Evolutionary conservation across 345 rosid species (phyloP), one percentile per base, ranked within the genome.

Genomic region (Citrus cavaleriei): DNA sequence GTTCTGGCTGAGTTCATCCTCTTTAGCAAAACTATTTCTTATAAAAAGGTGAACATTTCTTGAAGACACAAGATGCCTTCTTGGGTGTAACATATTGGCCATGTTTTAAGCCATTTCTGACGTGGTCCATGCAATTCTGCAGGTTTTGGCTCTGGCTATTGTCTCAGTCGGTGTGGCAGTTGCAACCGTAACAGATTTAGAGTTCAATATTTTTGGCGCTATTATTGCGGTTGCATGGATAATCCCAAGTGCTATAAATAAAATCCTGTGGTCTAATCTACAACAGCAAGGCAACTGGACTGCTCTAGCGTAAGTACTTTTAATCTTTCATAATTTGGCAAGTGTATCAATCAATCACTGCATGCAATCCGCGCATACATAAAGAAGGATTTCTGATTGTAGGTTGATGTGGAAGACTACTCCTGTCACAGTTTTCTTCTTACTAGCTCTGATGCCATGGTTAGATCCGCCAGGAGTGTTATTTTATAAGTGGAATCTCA

Each of bases 371-470:
- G 2, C 2, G 7, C 13, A 64, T 74, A 66, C 58, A 70, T 57
- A 16, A 38, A 71, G 55, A 34, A 66, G 24, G 0, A 58, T 24
- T 28, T 62, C 14, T 74, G 18, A n/a, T 21, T 83, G 86, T 76
- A 96, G 99, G 81, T 82, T 96, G 87, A 96, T 96, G 99, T 96
- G 98, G 99, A 96, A 90, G 90, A 94, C 99, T 6, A 96, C 98
- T 3, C 99, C 98, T 0, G 82, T 90, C 73, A 96, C 99, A 2
- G 68, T 96, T 57, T 88, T 94, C 71, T 94, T 96, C 89, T 83
- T 96, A 62, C 65, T 94, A 71, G 94, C 97, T 25, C 79, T 93
- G 79, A 93, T 91, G 97, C 98, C 98, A 27, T 92, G 97, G 94
- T 85, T 94, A 80, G 99, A 96, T 85, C 98, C 99, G 30, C 99